Evolutionary conservation across 441 rosid species (phyloP).

Genomic region (Erodium moschatum): DNA sequence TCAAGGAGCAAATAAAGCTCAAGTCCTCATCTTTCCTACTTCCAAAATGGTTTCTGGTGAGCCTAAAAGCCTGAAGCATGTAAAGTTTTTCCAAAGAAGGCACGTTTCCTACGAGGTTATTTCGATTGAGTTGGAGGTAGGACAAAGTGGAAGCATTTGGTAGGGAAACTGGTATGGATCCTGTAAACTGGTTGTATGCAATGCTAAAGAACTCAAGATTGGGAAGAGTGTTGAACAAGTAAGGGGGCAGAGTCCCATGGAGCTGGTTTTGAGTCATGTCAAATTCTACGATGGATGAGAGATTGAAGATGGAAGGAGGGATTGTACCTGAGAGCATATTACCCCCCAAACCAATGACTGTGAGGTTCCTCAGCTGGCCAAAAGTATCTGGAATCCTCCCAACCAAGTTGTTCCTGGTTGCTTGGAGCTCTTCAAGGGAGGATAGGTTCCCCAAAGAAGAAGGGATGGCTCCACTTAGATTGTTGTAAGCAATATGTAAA

Average conservation of each 20-base stretch:
- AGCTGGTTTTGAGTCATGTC: conserved; percentile 15
- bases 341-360: neutral
- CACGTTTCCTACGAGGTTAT: conserved; percentile 16
- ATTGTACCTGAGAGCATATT: conserved; percentile 22
- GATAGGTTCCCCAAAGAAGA: conserved; percentile 24
- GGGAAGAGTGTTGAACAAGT: conserved; percentile 20
- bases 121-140: neutral
- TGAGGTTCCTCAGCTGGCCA: conserved; percentile 16
- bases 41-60: conserved; percentile 17
- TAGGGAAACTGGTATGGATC: conserved; percentile 24
- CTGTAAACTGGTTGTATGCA: neutral
- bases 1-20: conserved; percentile 23
- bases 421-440: conserved; percentile 5
- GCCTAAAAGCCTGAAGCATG: neutral
- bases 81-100: conserved; percentile 2
- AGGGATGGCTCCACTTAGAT: conserved; percentile 22
- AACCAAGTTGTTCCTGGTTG: neutral
- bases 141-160: conserved; percentile 23
- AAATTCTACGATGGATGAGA: conserved; percentile 10
- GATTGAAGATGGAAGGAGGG: conserved; percentile 27
- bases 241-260: conserved; percentile 19
- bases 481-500: neutral
- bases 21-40: conserved; percentile 16
- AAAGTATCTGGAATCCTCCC: conserved; percentile 23
- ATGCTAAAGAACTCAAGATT: conserved; percentile 5